These are phyloP conservation scores for Fusarium falciforme DNA, from an alignment of 2,329 filamentous ascomycete genomes.

Conservation along the genomic window DNA sequence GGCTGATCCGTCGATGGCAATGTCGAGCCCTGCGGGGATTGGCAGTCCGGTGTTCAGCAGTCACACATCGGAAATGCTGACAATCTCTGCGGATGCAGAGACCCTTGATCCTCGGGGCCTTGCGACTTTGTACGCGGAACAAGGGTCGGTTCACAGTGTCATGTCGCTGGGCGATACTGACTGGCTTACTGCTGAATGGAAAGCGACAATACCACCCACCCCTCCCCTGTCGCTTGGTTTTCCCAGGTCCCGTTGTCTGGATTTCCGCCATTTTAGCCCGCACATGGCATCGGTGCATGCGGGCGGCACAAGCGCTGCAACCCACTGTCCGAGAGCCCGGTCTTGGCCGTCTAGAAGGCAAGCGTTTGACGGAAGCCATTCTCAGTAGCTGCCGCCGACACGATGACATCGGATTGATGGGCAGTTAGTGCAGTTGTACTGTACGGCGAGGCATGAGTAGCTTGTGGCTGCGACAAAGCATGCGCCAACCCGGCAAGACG, in stretches of 20 bases:
- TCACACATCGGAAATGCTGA: neutral
- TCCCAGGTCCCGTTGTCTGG: conserved; percentile 2
- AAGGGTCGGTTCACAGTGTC: neutral
- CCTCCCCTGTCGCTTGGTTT: neutral
- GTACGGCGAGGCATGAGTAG: neutral
- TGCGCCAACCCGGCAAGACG: conserved; percentile 9
- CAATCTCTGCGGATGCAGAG: neutral
- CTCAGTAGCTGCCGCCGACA: neutral
- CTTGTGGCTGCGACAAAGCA: conserved; percentile 8
- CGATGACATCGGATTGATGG: neutral
- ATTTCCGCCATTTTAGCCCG: conserved; percentile 4
- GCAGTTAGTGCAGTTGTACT: neutral
- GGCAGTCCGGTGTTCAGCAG: neutral
- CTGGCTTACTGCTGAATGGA: neutral
- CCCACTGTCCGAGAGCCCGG: neutral
- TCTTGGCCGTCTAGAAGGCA: neutral
- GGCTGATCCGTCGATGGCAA: conserved; percentile 15
- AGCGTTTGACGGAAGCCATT: neutral
- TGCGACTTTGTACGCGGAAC: conserved; percentile 1
- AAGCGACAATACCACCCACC: neutral
- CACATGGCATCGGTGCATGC: conserved; percentile 5
- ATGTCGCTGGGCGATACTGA: neutral
- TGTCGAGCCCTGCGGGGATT: conserved; percentile 1
- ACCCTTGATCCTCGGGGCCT: conserved; percentile 2
- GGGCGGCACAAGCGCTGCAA: conserved; percentile 2